phyloP scores from a whole-genome alignment of 129 eudicot species.

The Artemisia annua region DNA sequence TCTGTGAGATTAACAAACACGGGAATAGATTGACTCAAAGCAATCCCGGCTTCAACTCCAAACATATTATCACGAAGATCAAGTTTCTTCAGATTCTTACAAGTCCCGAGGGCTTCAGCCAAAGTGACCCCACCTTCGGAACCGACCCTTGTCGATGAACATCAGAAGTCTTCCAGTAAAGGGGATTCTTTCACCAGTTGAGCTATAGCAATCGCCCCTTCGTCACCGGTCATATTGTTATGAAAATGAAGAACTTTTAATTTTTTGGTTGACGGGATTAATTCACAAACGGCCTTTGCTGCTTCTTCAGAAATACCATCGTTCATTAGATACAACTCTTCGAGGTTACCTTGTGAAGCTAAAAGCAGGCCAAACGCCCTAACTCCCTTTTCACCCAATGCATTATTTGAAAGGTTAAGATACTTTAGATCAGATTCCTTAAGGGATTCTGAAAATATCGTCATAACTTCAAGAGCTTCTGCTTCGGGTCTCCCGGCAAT shows the following conservation, averaged over 20 bases:
- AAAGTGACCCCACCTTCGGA: slow-evolving; percentile 62
- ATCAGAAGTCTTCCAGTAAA: slow-evolving; percentile 53
- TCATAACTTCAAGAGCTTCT: slow-evolving; percentile 71
- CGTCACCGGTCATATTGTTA: slow-evolving; percentile 75
- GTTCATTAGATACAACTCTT: slow-evolving; percentile 62
- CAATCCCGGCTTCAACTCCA: slow-evolving; percentile 63
- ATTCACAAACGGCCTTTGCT: slow-evolving; percentile 53
- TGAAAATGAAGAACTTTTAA: slow-evolving; percentile 56
- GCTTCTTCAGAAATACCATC: slow-evolving; percentile 34
- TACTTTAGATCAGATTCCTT: slow-evolving; percentile 47
- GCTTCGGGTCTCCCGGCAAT: slow-evolving; percentile 65
- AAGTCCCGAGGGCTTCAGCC: slow-evolving; percentile 47
- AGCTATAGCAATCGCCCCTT: slow-evolving; percentile 61
- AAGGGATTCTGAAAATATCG: slow-evolving; percentile 46
- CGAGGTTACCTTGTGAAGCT: slow-evolving; percentile 55
- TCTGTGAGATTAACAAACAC: slow-evolving; percentile 44
- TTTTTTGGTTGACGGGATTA: slow-evolving; percentile 59
- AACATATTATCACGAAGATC: slow-evolving; percentile 66
- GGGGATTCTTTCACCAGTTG: slow-evolving; percentile 42
- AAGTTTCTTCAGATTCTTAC: slow-evolving; percentile 44
- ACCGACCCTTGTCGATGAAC: slow-evolving; percentile 64
- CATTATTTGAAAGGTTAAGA: slow-evolving; percentile 59
- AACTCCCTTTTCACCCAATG: slow-evolving; percentile 69
- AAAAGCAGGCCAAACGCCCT: slow-evolving; percentile 57
- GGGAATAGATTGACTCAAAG: slow-evolving; percentile 46